Evolutionary conservation across 1,284 basidiomycete genomes (phyloP).

Genomic region (Tetrapyrgos nigripes): DNA sequence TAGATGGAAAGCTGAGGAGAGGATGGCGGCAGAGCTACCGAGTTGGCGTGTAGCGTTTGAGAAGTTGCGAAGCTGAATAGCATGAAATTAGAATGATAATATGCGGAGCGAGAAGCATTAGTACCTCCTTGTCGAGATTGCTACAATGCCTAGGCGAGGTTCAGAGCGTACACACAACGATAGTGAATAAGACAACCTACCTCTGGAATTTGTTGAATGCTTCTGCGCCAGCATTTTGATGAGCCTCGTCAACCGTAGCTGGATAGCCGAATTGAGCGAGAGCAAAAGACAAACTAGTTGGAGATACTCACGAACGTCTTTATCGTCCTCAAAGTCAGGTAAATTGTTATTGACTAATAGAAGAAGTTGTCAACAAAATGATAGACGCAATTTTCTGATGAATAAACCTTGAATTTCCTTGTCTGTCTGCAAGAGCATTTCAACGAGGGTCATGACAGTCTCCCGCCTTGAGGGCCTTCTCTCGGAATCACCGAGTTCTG

Average conservation of each 20-base stretch:
- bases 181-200: slow-evolving; percentile 40
- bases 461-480: slow-evolving; percentile 58
- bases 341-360: slow-evolving; percentile 38
- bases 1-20: slow-evolving; percentile 71
- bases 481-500: too few relatives aligned
- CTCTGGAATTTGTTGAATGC: slow-evolving; percentile 66
- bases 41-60: slow-evolving; percentile 76
- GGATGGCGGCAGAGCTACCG: slow-evolving; percentile 74
- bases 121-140: slow-evolving; percentile 69
- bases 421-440: slow-evolving; percentile 58
- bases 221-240: slow-evolving; percentile 68
- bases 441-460: slow-evolving; percentile 69
- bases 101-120: too few relatives aligned
- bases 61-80: slow-evolving; percentile 77
- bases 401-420: background rate
- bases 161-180: slow-evolving; percentile 5
- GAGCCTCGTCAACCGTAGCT: slow-evolving; percentile 72
- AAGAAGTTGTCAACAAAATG: slow-evolving; percentile 1
- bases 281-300: background rate
- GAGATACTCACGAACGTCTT: slow-evolving; percentile 63
- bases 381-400: background rate
- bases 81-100: too few relatives aligned
- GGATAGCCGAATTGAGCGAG: background rate
- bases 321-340: slow-evolving; percentile 63
- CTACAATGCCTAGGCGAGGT: slow-evolving; percentile 53